Evolutionary conservation across 768 basidiomycete species (phyloP), one percentile per base, ranked within the genome.

Genomic region (Rhizopogon vesiculosus): DNA sequence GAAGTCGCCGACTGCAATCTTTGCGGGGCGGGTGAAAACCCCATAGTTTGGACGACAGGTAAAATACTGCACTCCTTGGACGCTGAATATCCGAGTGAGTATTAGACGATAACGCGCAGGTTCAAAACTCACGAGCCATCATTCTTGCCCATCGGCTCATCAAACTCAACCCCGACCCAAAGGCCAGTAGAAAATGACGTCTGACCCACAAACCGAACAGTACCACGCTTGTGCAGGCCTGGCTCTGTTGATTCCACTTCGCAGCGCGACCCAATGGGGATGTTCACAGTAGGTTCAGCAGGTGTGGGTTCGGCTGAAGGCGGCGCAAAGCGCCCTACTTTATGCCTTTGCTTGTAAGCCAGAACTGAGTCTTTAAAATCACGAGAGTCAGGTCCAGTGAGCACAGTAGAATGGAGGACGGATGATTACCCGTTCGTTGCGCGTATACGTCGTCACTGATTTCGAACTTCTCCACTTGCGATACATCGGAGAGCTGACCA

Each of bases 111-210:
- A 13, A 16, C 42, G 2, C 19, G 2, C 18, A 51, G 42, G 39
- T 40, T 5, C 25, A 15, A 8, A 25, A 84, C 93, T 73, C 66
- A 96, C 94, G 85, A 86, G 62, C 96, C 96, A 68, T 98, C 90
- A 59, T 95, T 94, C 74, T 95, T 98, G 10, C 96, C 96, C 22
- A 92, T 78, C 3, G 96, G 95, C 63, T 98, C 96, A 66, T 98
- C 96, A 65, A 94, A 91, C 68, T 96, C 92, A 18, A 98, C 77
- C 0, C 96, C 96, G 1, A 98, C 81, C 95, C 95, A 98, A 0
- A 83, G 70, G 0, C 87, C 83, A 3, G 70, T 66, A 56, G 78
- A 81, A 65, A 98, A 97, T 54, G 79, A 77, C 0, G 94, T 92
- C 39, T 74, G 69, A 0, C 96, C 96, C 28, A 93, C 85, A 62